Evolutionary conservation across 2,329 filamentous ascomycete species (phyloP).

Genomic region (Colletotrichum melonis): DNA sequence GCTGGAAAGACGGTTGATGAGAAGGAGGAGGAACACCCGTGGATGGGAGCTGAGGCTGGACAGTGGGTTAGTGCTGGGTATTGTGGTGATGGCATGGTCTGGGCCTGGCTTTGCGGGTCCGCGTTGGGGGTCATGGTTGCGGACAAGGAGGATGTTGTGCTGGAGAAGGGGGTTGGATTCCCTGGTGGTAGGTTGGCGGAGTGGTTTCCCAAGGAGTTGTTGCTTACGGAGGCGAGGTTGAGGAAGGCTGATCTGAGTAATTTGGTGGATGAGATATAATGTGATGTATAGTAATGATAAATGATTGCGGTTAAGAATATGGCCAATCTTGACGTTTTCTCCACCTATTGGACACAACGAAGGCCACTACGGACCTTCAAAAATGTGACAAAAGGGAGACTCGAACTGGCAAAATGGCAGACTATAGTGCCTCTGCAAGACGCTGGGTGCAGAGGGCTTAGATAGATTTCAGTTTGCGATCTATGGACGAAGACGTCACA

Average conservation of each 20-base stretch:
- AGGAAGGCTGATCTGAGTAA: conserved; percentile 50
- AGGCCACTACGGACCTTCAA: too few relatives aligned
- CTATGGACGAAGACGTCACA: too few relatives aligned
- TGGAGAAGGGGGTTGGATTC: conserved; percentile 46
- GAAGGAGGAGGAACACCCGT: background rate
- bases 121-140: conserved; percentile 59
- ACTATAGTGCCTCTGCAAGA: too few relatives aligned
- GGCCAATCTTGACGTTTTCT: background rate
- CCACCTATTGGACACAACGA: background rate
- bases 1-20: background rate
- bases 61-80: conserved; percentile 66
- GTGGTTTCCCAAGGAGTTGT: conserved; percentile 55
- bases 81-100: conserved; percentile 64
- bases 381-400: background rate
- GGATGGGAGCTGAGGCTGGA: conserved; percentile 40
- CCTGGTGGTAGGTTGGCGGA: conserved; percentile 48
- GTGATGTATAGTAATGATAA: background rate
- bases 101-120: conserved; percentile 62
- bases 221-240: conserved; percentile 47
- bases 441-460: too few relatives aligned
- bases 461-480: too few relatives aligned
- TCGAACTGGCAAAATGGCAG: background rate
- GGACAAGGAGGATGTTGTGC: conserved; percentile 47
- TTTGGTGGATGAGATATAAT: conserved; percentile 41
- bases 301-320: background rate